Percentiles rank a stretch among this genome's conserved stretches.
Conservation (phyloP, 148 eudicot species). For the Agrostemma githago region DNA sequence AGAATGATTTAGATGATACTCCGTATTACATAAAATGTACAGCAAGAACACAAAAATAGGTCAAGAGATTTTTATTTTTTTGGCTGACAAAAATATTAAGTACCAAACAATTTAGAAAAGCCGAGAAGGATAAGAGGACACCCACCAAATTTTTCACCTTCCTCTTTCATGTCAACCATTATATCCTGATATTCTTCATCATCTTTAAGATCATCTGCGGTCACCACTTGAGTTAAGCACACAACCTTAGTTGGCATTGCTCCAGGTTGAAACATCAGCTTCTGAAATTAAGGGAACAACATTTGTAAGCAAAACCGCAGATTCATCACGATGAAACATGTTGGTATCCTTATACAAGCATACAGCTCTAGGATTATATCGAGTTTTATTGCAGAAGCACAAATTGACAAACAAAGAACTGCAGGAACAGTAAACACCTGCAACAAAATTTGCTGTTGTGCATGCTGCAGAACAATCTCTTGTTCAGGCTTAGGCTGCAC, state of each 20-base stretch:
- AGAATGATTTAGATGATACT: background rate
- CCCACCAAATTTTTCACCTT: constrained; percentile 73
- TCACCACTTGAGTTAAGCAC: constrained; percentile 61
- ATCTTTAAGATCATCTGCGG: constrained; percentile 65
- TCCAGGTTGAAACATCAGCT: constrained; percentile 63
- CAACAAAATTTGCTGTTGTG: constrained; percentile 87
- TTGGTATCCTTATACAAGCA: background rate
- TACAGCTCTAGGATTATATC: background rate
- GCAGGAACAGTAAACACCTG: constrained; percentile 46
- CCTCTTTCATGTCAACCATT: constrained; percentile 74
- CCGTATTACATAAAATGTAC: background rate
- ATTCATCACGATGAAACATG: background rate
- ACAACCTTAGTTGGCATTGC: constrained; percentile 63
- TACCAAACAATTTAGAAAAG: background rate
- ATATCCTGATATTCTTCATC: constrained; percentile 85
- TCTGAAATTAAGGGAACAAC: constrained; percentile 33
- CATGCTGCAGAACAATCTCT: constrained; percentile 82
- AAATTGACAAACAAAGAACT: background rate
- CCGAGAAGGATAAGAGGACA: background rate
- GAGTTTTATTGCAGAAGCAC: background rate
- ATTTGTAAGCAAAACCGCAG: background rate
- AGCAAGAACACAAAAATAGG: background rate
- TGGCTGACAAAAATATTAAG: background rate
- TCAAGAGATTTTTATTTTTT: background rate
- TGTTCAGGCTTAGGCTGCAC: constrained; percentile 91